phyloP scores from a whole-genome alignment of 192 early-diverging fungal species.

The Funneliformis geosporum region DNA sequence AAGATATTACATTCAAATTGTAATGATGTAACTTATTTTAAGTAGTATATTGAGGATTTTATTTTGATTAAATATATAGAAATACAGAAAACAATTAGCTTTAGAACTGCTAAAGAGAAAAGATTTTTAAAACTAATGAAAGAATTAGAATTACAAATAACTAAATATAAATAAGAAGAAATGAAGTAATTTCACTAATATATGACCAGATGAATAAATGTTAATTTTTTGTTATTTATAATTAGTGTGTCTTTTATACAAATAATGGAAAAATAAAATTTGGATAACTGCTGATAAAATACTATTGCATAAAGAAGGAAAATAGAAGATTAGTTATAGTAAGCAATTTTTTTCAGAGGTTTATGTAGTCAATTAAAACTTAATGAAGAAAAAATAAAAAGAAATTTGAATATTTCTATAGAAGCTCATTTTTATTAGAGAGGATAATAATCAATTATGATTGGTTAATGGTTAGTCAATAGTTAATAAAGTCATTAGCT shows the following conservation, averaged over 20 bases:
- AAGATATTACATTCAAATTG: no score
- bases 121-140: conserved; percentile 5
- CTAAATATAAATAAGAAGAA: neutral
- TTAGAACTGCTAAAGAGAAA: neutral
- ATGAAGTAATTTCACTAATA: conserved; percentile 11
- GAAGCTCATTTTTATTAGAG: no score
- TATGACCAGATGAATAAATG: neutral
- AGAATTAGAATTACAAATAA: neutral
- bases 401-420: no score
- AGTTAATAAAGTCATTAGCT: no score
- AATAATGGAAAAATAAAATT: no score
- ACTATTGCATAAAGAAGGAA: neutral
- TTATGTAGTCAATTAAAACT: no score
- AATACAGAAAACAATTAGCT: no score
- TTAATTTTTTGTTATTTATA: conserved; percentile 12
- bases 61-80: no score
- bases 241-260: conserved; percentile 12
- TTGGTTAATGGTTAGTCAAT: no score
- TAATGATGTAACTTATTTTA: neutral
- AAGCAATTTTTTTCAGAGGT: neutral
- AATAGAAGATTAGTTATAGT: conserved; percentile 9
- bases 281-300: neutral
- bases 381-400: no score
- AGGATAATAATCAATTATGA: no score
- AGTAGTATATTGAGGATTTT: no score